Base-by-base conservation (phyloP, 164 flowering plant genomes). In the Taxillus chinensis region DNA sequence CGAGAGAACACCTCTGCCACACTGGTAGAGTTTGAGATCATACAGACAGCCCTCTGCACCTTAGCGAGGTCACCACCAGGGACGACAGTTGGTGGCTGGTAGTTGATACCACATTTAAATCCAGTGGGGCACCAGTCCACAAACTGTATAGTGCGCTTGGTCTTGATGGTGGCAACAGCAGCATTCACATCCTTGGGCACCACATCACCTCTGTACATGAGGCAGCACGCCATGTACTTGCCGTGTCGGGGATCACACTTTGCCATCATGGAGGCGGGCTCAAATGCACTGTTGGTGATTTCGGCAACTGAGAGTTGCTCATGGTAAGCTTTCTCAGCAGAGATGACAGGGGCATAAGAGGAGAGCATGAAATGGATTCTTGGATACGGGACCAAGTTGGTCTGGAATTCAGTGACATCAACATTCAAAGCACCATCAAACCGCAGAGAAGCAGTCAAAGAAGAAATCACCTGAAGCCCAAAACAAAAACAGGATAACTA, bases 121-220 rank as follows among this genome's bases (percentile, higher is more conserved):
- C 58, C 58, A 17, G 58, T 55, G n/a, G 58, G 58, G 58, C 58
- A 55, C 58, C 58, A 55, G 37, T 55, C 58, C 37, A 55, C 58
- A 55, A 55, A 55, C 58, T 55, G 58, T n/a, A 55, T 55, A 4
- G 58, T 55, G 12, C 58, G n/a, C 58, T 55, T 55, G 27, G 58
- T 55, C 58, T 55, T 55, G 38, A 55, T 55, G 8, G 58, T 55
- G 58, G 37, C 58, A 5, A 55, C 58, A 17, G 58, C 58, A 0
- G 58, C 58, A 55, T 55, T 55, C 58, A 55, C 58, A 55, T 55
- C 58, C 40, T 55, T 55, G 9, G 58, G 58, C 7, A 55, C 58
- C 37, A 55, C 58, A 15, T 55, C 58, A 1, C 58, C 58, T 5
- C 58, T n/a, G 58, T 55, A 55, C 58, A 55, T 55, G 37, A 55